Evolutionary conservation across 1,139 yeast genomes (phyloP).

Genomic region (Pichia sp.): DNA sequence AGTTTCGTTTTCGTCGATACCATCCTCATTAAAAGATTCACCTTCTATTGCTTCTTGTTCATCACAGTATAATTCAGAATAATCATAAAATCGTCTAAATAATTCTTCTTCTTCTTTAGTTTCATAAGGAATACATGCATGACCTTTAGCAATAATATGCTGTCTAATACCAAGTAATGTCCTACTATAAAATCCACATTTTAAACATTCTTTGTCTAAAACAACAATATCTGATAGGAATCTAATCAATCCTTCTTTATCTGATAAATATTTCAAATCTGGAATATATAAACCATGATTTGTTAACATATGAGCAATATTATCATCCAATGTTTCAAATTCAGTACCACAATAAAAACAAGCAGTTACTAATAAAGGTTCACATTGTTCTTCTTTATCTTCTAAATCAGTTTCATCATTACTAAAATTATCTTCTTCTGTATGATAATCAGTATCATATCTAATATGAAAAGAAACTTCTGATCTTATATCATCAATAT

Average conservation of each 20-base stretch:
- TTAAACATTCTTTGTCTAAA: conserved; percentile 44
- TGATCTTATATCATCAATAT: conserved; percentile 26
- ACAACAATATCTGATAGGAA: conserved; percentile 41
- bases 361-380: conserved; percentile 31
- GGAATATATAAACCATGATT: conserved; percentile 49
- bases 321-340: conserved; percentile 37
- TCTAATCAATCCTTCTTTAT: conserved; percentile 41
- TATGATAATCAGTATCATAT: conserved; percentile 17
- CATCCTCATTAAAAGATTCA: conserved; percentile 20
- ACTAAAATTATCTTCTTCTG: conserved; percentile 22
- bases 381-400: conserved; percentile 28
- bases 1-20: conserved; percentile 12
- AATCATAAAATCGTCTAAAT: conserved; percentile 41
- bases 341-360: conserved; percentile 42
- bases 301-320: conserved; percentile 43
- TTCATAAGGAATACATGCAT: conserved; percentile 50
- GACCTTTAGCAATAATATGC: conserved; percentile 47
- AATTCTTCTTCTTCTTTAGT: conserved; percentile 38
- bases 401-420: conserved; percentile 14
- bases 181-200: conserved; percentile 48
- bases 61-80: conserved; percentile 22
- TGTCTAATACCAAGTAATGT: conserved; percentile 46
- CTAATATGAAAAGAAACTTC: conserved; percentile 13
- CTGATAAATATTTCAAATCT: conserved; percentile 37
- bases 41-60: conserved; percentile 19